Conservation (phyloP, 208 protist genomes). For the Acanthamoeba healyi region DNA sequence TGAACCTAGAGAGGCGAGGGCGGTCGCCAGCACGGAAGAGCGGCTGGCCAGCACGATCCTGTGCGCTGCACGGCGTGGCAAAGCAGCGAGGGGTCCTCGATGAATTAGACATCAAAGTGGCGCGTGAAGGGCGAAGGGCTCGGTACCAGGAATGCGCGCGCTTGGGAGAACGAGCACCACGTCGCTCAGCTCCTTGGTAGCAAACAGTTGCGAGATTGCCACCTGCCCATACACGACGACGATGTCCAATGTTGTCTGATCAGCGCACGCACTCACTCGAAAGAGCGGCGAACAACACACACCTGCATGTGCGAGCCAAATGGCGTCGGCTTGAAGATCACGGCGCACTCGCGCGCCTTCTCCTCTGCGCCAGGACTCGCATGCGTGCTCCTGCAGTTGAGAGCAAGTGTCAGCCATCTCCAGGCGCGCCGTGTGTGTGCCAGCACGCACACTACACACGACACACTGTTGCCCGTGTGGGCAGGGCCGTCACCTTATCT, state of each 20-base stretch:
- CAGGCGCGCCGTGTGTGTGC: not conserved
- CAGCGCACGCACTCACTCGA: not conserved
- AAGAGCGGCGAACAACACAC: not conserved
- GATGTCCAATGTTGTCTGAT: no score
- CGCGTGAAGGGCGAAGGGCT: not conserved
- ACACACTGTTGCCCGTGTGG: not conserved
- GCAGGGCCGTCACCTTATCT: not conserved
- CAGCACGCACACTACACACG: not conserved
- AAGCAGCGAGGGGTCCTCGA: no score
- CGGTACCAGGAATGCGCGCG: slow-evolving; percentile 19
- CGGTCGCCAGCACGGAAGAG: not conserved
- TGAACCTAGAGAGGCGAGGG: not conserved
- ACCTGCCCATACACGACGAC: not conserved
- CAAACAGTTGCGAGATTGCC: slow-evolving; percentile 1
- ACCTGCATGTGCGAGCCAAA: slow-evolving; percentile 38
- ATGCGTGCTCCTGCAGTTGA: not conserved
- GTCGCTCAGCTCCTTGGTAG: slow-evolving; percentile 29
- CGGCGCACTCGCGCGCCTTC: not conserved
- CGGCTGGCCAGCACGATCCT: not conserved
- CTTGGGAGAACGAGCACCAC: not conserved
- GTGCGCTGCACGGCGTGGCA: not conserved
- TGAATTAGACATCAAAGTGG: no score
- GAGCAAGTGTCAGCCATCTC: no score
- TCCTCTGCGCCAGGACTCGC: not conserved
- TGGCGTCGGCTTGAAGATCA: not conserved